These are phyloP conservation scores for Narthecium ossifragum DNA, from an alignment of 106 monocot species.

Conservation along the genomic window DNA sequence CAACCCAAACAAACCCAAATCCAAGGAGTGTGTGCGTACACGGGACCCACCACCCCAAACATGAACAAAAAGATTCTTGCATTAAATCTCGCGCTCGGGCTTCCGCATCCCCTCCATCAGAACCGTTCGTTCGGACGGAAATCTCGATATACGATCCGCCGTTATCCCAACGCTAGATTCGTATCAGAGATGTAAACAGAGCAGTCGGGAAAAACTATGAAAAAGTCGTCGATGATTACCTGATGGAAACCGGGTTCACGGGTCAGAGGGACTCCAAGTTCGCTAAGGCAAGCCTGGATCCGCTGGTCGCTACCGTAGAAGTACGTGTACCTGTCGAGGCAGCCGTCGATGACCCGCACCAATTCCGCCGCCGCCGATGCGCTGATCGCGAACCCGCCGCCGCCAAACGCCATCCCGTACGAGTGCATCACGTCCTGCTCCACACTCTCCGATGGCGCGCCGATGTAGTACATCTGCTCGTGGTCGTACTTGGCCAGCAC, in stretches of 20 bases:
- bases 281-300: constrained; percentile 59
- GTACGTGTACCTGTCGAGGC: constrained; percentile 44
- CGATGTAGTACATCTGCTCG: constrained; percentile 65
- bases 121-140: no score
- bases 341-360: constrained; percentile 35
- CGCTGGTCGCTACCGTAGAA: constrained; percentile 77
- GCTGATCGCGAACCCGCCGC: constrained; percentile 85
- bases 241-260: constrained; percentile 76
- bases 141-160: no score
- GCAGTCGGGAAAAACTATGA: no score
- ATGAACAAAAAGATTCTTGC: no score
- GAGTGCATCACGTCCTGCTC: constrained; percentile 73
- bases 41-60: no score
- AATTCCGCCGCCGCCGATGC: constrained; percentile 49
- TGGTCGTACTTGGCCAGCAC: constrained; percentile 76
- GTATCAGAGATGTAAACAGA: no score
- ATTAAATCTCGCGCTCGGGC: no score
- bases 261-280: constrained; percentile 75
- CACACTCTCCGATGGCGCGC: constrained; percentile 76
- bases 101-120: no score
- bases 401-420: constrained; percentile 84
- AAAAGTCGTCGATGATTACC: no score
- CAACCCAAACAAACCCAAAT: no score
- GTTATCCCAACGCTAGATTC: no score
- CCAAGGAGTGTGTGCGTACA: no score